These are phyloP conservation scores for Sordariomycetes sp. DNA, from an alignment of 2,329 filamentous ascomycete species.

Conservation along the genomic window DNA sequence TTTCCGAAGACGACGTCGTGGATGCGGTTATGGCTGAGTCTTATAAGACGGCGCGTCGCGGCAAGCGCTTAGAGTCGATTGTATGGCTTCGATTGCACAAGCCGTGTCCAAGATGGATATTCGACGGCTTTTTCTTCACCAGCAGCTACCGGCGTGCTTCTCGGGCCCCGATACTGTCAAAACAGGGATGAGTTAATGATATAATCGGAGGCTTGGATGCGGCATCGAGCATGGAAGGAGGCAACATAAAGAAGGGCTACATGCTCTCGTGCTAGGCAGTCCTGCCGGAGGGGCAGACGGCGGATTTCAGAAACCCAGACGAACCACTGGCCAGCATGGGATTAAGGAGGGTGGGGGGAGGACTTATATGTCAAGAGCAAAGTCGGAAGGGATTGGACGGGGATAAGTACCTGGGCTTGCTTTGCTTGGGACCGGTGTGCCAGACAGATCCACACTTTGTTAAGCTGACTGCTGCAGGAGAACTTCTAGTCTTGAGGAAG, in stretches of 20 bases:
- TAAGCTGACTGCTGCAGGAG: neutral
- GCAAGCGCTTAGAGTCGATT: neutral
- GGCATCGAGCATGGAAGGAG: neutral
- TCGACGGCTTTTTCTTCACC: neutral
- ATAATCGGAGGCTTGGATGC: neutral
- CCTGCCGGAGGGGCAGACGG: neutral
- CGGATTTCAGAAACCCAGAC: neutral
- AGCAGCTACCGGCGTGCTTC: neutral
- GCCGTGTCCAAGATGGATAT: neutral
- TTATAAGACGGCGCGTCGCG: neutral
- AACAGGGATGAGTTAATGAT: neutral
- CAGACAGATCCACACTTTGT: neutral
- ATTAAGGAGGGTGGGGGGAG: neutral
- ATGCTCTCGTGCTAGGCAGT: neutral
- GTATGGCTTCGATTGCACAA: neutral
- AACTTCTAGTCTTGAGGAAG: neutral
- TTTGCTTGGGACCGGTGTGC: neutral
- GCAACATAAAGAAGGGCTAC: neutral
- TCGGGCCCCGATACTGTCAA: neutral
- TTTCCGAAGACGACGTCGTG: neutral
- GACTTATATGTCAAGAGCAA: neutral
- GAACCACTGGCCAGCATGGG: neutral
- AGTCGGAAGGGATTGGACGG: neutral
- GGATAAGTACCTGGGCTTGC: conserved; percentile 1
- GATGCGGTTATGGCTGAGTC: neutral